Evolutionary conservation across 768 basidiomycete genomes (phyloP), one percentile per base, ranked within the genome.

Genomic region (Serendipita indica): DNA sequence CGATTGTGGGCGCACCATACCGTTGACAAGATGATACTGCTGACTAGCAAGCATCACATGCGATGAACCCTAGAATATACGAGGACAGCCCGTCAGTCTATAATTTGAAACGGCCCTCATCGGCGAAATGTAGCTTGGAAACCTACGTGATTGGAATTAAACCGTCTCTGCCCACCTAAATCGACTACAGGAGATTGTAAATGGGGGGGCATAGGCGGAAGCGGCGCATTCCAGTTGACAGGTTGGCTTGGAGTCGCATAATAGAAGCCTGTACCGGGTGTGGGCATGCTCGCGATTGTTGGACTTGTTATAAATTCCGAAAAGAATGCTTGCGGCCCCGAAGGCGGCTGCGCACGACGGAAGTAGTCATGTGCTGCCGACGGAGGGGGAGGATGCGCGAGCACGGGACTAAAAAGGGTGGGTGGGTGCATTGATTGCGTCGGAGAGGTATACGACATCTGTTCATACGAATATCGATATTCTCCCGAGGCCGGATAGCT

Each of bases 391-490:
- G 35, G 35, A 46, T 46, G 45, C 14, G 13, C 14, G 12, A 46
- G 22, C 12, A 46, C 45, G 45, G 45, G 45, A 46, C 45, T 46
- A 27, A 16, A 46, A 20, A 46, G 12, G 45, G 12, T 46, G 14
- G 14, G 25, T 13, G 45, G 45, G 13, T 10, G 14, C 45, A 46
- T 27, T 12, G 45, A 12, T 46, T 46, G 45, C 14, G 45, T 46
- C 1, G 45, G 45, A 16, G 45, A 46, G 12, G 45, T n/a, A 27
- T 46, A 46, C 12, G 37, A 39, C 37, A 14, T 27, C 25, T 46
- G 45, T 27, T 27, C 45, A 46, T 46, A 46, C 22, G 45, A 46
- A 46, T 46, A 46, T 12, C 45, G 45, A 46, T 46, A 46, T 12
- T 46, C 45, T 13, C 45, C 13, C 12, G 45, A 46, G 45, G 14